Evolutionary conservation across 805 yeast species (phyloP), one percentile per base, ranked within the genome.

Genomic region (Wickerhamiella nectarea): DNA sequence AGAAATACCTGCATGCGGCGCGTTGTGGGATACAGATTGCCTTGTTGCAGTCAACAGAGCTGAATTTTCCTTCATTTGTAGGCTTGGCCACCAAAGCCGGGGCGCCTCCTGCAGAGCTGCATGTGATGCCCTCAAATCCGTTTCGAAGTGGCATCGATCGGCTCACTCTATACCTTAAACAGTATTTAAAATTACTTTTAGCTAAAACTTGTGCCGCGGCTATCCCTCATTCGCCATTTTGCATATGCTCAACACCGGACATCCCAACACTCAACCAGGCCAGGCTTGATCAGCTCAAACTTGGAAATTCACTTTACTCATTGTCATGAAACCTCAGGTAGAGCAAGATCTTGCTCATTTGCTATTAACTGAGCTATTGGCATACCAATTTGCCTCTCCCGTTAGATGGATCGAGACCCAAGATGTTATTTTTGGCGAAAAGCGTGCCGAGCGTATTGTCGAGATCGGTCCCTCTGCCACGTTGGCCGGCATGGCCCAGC

Each of bases 401-500:
- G 99, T 91, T 52, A 79, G 97, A 74, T 91, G 99, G 97, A 91
- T 93, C 64, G 98, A 93, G 64, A 91, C 98, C 50, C 99, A 91
- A 68, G 98, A 91, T 69, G 97, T 91, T 47, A 82, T 91, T 62
- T 75, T 91, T 62, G 82, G 83, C 63, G 91, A 86, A 56, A 80
- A 76, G 75, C 86, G 89, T 67, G 81, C 96, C 49, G 98, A 93
- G 69, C 76, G 98, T 60, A 89, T 91, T 49, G 95, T 91, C 53
- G 99, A 91, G 67, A 84, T 91, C 52, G 99, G 99, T 45, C 99
- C 99, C 49, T 86, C 97, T 39, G 97, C 99, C 48, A 91, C 98
- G 36, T 73, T 91, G 62, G 91, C 96, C 34, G 97, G 97, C 53
- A 91, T 91, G 99, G 97, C 98, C 51, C 76, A 83, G 55, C 80